A percentile compares a stretch with the other conserved stretches of the same genome.
Conservation (phyloP, 306 rosid genomes). For the Vigna reflexopilosa region DNA sequence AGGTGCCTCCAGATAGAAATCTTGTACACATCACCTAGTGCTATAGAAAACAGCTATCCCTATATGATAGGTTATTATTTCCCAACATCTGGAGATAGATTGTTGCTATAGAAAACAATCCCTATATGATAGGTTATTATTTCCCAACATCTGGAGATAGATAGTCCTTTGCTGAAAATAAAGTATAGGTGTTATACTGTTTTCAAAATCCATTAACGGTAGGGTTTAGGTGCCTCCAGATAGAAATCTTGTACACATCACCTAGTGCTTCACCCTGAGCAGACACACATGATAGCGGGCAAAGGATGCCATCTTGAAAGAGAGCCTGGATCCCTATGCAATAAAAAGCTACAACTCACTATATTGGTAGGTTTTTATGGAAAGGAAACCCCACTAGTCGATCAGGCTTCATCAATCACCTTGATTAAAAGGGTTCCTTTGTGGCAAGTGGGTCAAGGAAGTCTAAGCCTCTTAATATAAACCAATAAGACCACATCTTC, state of each 20-base stretch:
- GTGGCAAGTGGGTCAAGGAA: background rate
- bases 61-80: slow-evolving; percentile 24
- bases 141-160: slow-evolving; percentile 15
- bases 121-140: slow-evolving; percentile 16
- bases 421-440: background rate
- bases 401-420: background rate
- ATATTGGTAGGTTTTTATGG: background rate
- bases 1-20: slow-evolving; percentile 16
- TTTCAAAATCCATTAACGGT: slow-evolving; percentile 24
- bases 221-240: background rate
- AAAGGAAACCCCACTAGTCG: background rate
- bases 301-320: slow-evolving; percentile 14
- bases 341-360: background rate
- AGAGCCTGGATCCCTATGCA: background rate
- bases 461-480: background rate
- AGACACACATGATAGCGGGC: background rate
- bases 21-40: background rate
- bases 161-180: slow-evolving; percentile 30
- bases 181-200: background rate
- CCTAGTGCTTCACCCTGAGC: background rate
- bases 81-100: slow-evolving; percentile 2
- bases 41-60: slow-evolving; percentile 20
- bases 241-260: no score
- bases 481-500: background rate
- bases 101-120: slow-evolving; percentile 24